Evolutionary conservation across 2,329 filamentous ascomycete species (phyloP), one percentile per base, ranked within the genome.

Genomic region (Podosphaera fusca): DNA sequence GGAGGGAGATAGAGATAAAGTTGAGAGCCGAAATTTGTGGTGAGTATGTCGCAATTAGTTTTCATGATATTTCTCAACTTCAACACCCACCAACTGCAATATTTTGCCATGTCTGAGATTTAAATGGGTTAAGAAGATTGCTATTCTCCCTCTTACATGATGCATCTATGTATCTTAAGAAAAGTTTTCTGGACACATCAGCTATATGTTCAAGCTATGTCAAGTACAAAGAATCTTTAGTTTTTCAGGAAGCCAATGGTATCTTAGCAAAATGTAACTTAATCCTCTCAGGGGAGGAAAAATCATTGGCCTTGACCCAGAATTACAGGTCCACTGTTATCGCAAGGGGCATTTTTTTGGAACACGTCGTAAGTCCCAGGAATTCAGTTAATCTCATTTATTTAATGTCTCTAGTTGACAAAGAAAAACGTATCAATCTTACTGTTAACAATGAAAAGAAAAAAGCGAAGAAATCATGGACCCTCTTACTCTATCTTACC

Each of bases 281-380:
- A 21, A 21, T 21, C 21, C 21, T 70, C 65, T 74, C 52, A 95
- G 87, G 86, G 87, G 85, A 58, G 88, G 88, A 34, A 77, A 87
- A 55, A 80, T 86, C 0, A 71, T 94, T n/a, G 88, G 88, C 0
- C 70, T 95, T 59, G 95, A 87, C 68, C 80, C 86, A 7, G 94
- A 94, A 62, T 94, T 95, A 57, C 77, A 90, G 38, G 79, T 95
- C 35, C 95, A 95, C 70, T 79, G 89, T 30, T 95, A 95, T 69
- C 78, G 76, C 0, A 79, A 83, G 61, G 87, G 86, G 0, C 88
- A 95, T 67, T 95, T 89, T 68, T 95, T 95, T 67, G 88, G 88
- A 66, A 83, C 86, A 64, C 90, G 95, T 68, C 95, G 87, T 90
- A 77, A 64, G 83, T 77, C 47, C 50, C 35, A 33, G n/a, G 34